Conservation (phyloP, 129 eudicot species). For the Artemisia argyi region DNA sequence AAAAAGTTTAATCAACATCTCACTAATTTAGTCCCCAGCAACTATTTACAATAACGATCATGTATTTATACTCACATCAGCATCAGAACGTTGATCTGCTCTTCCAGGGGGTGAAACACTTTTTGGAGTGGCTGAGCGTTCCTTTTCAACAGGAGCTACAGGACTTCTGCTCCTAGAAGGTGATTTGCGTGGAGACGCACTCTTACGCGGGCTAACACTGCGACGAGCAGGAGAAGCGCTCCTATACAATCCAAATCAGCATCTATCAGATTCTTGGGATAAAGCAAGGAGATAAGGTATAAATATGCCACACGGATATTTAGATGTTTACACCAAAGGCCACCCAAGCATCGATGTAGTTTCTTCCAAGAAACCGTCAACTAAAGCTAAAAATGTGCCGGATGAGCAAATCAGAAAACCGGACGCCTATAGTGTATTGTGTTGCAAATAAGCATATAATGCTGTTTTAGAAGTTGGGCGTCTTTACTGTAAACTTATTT, state of each 20-base stretch:
- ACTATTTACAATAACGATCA: neutral
- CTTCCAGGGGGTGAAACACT: conserved; percentile 74
- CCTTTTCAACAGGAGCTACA: conserved; percentile 41
- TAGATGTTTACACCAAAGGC: neutral
- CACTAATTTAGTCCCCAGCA: neutral
- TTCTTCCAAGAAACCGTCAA: too few species aligned
- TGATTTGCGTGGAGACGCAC: conserved; percentile 61
- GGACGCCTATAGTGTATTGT: too few species aligned
- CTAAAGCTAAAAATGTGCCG: too few species aligned
- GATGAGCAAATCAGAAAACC: too few species aligned
- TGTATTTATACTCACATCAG: conserved; percentile 54
- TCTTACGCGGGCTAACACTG: conserved; percentile 75
- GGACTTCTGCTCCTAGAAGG: conserved; percentile 70
- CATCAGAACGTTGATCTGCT: conserved; percentile 66
- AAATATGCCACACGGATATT: neutral
- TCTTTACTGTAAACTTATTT: neutral
- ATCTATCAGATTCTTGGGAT: conserved; percentile 8
- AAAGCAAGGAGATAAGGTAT: neutral
- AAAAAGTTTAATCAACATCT: neutral
- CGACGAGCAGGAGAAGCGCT: conserved; percentile 61
- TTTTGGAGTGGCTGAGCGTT: conserved; percentile 60
- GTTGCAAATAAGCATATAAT: too few species aligned
- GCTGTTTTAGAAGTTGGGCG: neutral
- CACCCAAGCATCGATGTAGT: neutral
- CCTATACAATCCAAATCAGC: conserved; percentile 11